Conservation (phyloP, 2,329 filamentous ascomycete genomes). For the Calonectria henricotiae region DNA sequence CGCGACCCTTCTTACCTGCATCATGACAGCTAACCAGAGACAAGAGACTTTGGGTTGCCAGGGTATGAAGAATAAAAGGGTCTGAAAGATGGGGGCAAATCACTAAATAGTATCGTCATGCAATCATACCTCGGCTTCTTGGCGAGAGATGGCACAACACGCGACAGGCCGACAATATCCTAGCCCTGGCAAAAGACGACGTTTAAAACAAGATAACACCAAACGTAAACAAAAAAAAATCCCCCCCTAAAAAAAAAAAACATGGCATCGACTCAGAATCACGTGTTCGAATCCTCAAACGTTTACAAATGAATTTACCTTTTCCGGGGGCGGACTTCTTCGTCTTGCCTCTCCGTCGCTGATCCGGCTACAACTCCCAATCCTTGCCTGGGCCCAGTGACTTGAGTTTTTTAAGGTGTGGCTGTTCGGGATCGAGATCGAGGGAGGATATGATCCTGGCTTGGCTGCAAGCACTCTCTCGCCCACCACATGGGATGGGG, state of each 20-base stretch:
- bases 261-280: no score
- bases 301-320: no score
- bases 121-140: neutral
- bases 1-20: neutral
- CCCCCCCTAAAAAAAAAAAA: no score
- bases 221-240: no score
- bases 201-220: no score
- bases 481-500: neutral
- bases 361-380: neutral
- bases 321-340: neutral
- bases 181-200: no score
- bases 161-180: no score
- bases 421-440: constrained; percentile 31
- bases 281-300: no score
- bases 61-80: constrained; percentile 1
- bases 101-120: neutral
- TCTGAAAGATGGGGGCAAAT: constrained; percentile 5
- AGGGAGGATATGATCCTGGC: neutral
- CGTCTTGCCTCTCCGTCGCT: neutral
- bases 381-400: neutral
- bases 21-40: constrained; percentile 8
- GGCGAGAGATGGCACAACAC: neutral
- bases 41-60: constrained; percentile 11
- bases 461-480: constrained; percentile 22
- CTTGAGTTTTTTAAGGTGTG: constrained; percentile 29